Base-by-base conservation (phyloP, 2,329 filamentous ascomycete species). In the Aspergillus sp. region DNA sequence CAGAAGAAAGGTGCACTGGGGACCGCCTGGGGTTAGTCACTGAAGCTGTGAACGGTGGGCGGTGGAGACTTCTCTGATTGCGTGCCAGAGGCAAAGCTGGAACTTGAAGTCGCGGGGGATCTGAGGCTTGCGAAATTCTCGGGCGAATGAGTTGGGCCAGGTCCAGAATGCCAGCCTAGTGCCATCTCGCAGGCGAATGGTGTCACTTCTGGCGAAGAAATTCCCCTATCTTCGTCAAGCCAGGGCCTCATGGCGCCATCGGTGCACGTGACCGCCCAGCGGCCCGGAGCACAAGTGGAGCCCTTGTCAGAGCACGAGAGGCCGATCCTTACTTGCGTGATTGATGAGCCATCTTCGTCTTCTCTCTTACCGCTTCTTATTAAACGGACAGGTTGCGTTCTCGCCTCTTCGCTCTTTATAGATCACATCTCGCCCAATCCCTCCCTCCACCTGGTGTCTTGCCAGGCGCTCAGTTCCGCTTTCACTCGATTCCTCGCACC, bases 231-330 rank as follows among this genome's bases (percentile, higher is more conserved):
- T 55, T 60, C 66, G 62, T 56, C 57, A 63, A 37, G 17, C 17
- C 14, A 12, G 27, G 4, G 39, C 52, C 55, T 21, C 45, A 66
- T 65, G 58, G 64, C 63, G 66, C 62, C 47, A 66, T 68, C 56
- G 19, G 24, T 8, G 56, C 67, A 68, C 61, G 66, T 68, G 64
- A 33, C 6, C 31, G 33, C 50, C 61, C 55, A 40, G 27, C 27
- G 17, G n/a, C 19, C n/a, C 33, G 47, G 49, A 43, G 52, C 43
- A 14, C 41, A 27, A 48, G 55, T 52, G 48, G 41, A 47, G 48
- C 21, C 31, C n/a, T 24, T 23, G 23, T 27, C 43, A 47, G 24
- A 55, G 57, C 55, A 62, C 49, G 60, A 60, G 58, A 58, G 55
- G 54, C 52, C 27, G 41, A 50, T 45, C 49, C 48, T 60, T 55